A percentile compares a stretch with the other conserved stretches of the same genome.
phyloP scores from a whole-genome alignment of 257 asterid species.

The Dorcoceras hygrometricum region DNA sequence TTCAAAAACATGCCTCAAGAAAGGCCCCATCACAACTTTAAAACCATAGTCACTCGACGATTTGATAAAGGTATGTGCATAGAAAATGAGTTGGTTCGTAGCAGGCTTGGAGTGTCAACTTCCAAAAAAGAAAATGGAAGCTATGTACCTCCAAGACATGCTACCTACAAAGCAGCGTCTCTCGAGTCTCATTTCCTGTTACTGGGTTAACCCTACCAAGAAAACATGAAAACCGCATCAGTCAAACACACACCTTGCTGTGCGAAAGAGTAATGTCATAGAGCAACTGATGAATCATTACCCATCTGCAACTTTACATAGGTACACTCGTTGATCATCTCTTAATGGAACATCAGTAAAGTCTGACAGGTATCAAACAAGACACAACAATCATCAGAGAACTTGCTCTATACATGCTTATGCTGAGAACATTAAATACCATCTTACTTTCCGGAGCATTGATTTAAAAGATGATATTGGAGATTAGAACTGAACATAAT shows the following conservation, averaged over 20 bases:
- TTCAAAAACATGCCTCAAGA: no score
- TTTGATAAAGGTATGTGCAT: background rate
- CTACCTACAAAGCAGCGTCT: slow-evolving; percentile 32
- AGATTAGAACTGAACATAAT: background rate
- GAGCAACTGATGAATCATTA: slow-evolving; percentile 23
- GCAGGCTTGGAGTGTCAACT: slow-evolving; percentile 22
- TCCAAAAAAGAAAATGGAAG: background rate
- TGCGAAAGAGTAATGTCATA: background rate
- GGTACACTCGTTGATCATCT: slow-evolving; percentile 87
- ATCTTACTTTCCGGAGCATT: background rate
- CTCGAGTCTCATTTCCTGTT: slow-evolving; percentile 89
- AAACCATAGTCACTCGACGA: slow-evolving; percentile 8
- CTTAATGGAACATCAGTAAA: slow-evolving; percentile 96
- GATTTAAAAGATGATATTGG: background rate
- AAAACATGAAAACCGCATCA: slow-evolving; percentile 1
- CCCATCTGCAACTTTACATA: slow-evolving; percentile 90
- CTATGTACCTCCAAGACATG: background rate
- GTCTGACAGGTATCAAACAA: slow-evolving; percentile 35
- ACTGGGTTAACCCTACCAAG: slow-evolving; percentile 62
- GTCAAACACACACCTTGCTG: background rate
- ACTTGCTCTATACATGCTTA: background rate
- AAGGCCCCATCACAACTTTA: background rate
- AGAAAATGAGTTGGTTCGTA: slow-evolving; percentile 19
- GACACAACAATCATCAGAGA: background rate
- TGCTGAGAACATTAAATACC: background rate